Conservation (phyloP, 805 yeast species). For the Wickerhamiella parazyma region DNA sequence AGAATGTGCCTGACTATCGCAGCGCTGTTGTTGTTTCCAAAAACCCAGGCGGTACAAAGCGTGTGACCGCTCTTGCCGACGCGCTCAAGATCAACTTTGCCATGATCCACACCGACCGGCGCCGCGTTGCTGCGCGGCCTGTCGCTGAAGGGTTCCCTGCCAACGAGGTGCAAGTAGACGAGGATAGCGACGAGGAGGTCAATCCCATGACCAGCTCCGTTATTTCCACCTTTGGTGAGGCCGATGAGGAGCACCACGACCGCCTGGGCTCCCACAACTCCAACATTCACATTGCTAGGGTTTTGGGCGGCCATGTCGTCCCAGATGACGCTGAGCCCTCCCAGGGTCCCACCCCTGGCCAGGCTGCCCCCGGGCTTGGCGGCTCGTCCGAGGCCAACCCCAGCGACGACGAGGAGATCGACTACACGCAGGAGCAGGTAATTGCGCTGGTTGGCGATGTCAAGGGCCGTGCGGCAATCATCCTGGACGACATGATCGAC, state of each 20-base stretch:
- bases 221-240: constrained; percentile 11
- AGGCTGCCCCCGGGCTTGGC: constrained; percentile 47
- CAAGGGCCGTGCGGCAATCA: constrained; percentile 77
- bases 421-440: constrained; percentile 57
- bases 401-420: constrained; percentile 79
- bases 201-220: constrained; percentile 12
- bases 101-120: constrained; percentile 96
- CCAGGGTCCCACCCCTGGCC: constrained; percentile 8
- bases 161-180: constrained; percentile 17
- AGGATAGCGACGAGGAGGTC: constrained; percentile 12
- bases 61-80: constrained; percentile 97
- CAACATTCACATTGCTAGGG: constrained; percentile 83
- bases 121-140: constrained; percentile 59
- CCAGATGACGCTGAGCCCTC: constrained; percentile 31
- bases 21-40: constrained; percentile 95
- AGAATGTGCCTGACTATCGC: constrained; percentile 70
- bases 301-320: constrained; percentile 93
- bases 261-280: constrained; percentile 11
- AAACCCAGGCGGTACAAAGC: constrained; percentile 97
- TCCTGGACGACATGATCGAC: constrained; percentile 94
- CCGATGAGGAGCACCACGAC: constrained; percentile 13
- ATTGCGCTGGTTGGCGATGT: constrained; percentile 97
- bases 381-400: constrained; percentile 62
- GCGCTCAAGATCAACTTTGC: constrained; percentile 91
- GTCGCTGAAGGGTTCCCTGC: constrained; percentile 20